A percentile compares a stretch with the other conserved stretches of the same genome.
Evolutionary conservation across 2,329 filamentous ascomycete genomes (phyloP).

Genomic region (Corinectria fuckeliana): DNA sequence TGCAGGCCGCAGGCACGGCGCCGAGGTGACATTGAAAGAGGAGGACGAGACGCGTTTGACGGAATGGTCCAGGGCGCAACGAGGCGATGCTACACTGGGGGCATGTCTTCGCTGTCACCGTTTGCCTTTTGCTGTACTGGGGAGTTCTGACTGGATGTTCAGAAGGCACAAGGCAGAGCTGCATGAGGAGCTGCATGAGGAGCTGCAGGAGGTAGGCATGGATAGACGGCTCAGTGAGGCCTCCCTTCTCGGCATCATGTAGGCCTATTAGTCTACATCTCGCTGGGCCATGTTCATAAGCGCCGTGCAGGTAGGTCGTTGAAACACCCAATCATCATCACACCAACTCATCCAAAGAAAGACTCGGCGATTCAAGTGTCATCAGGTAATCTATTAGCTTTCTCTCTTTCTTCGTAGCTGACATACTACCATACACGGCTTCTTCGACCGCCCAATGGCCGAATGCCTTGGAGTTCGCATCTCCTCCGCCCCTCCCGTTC

Average conservation of each 20-base stretch:
- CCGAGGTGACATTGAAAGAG: too few relatives aligned
- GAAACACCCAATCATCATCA: not conserved
- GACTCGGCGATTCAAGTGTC: slow-evolving; percentile 22
- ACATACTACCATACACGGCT: slow-evolving; percentile 40
- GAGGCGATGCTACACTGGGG: too few relatives aligned
- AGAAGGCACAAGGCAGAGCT: not conserved
- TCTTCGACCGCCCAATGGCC: slow-evolving; percentile 29
- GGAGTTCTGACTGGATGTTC: too few relatives aligned
- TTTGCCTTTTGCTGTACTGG: not conserved
- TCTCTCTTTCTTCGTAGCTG: slow-evolving; percentile 38
- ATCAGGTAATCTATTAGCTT: slow-evolving; percentile 41
- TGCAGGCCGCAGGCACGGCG: too few relatives aligned
- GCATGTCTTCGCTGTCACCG: too few relatives aligned
- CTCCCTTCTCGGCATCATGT: not conserved
- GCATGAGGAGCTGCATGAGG: not conserved
- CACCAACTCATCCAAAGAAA: not conserved
- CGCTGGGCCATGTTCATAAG: not conserved
- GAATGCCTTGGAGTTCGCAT: slow-evolving; percentile 34
- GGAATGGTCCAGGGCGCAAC: too few relatives aligned
- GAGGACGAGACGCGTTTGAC: too few relatives aligned
- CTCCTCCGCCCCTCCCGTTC: slow-evolving; percentile 38
- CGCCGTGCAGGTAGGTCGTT: not conserved
- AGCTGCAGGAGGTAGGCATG: not conserved
- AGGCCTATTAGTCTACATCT: too few relatives aligned
- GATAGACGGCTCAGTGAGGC: not conserved